These are phyloP conservation scores for Lipomyces mesembrius DNA, from an alignment of 805 yeast genomes.

Conservation along the genomic window DNA sequence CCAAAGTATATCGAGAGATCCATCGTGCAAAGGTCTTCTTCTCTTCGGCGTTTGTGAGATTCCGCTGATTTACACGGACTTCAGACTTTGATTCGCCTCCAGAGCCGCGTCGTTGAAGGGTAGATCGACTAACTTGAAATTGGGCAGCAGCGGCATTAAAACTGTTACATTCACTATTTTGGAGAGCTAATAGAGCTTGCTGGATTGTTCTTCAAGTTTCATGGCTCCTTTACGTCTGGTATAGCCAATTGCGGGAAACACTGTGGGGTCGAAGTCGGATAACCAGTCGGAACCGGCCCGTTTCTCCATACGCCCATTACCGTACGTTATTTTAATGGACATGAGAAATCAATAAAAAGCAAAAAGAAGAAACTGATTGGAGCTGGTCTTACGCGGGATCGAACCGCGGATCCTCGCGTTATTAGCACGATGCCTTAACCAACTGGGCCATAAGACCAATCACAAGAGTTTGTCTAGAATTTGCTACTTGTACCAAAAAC, in stretches of 20 bases:
- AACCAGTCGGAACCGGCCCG: no score
- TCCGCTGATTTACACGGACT: not conserved
- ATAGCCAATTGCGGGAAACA: no score
- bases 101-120: not conserved
- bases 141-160: slow-evolving; percentile 2
- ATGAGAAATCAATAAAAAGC: no score
- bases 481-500: no score
- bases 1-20: not conserved
- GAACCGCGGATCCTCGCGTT: slow-evolving; percentile 40
- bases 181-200: not conserved
- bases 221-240: no score
- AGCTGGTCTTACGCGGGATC: slow-evolving; percentile 39
- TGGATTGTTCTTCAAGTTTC: no score
- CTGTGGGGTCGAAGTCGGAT: no score
- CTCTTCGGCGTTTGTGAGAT: not conserved
- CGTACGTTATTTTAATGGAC: no score
- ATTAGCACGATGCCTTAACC: slow-evolving; percentile 40
- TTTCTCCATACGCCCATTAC: no score
- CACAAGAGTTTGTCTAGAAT: not conserved
- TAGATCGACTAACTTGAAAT: not conserved
- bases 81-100: not conserved
- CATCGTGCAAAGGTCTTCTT: no score
- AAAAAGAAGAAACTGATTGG: slow-evolving; percentile 9
- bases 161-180: not conserved
- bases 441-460: slow-evolving; percentile 39